Percentiles rank a stretch among this genome's conserved stretches.
These are phyloP conservation scores for Copromyces sp. DNA, from an alignment of 495 filamentous ascomycete species.

Conservation along the genomic window DNA sequence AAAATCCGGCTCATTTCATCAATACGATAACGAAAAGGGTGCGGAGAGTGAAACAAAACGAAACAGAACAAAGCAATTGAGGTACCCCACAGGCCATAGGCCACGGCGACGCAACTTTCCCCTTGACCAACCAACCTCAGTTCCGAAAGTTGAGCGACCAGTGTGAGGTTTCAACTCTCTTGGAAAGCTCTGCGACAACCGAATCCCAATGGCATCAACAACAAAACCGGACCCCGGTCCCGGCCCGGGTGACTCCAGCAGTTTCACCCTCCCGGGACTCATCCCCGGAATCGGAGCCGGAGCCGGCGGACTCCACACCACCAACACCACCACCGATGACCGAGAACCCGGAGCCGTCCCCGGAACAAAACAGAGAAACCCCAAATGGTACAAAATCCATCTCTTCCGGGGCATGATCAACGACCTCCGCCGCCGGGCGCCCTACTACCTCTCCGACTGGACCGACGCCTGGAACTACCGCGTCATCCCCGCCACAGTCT, in stretches of 20 bases:
- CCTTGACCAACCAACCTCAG: background rate
- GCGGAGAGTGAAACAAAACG: background rate
- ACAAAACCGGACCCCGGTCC: background rate
- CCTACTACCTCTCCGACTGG: constrained; percentile 73
- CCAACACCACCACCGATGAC: constrained; percentile 10
- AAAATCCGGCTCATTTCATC: background rate
- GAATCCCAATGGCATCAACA: background rate
- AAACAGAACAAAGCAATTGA: background rate
- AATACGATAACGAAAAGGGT: background rate
- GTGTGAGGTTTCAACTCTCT: background rate
- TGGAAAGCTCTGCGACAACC: background rate
- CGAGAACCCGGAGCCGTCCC: background rate
- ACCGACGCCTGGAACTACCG: constrained; percentile 78
- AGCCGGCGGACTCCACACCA: constrained; percentile 9
- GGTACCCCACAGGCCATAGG: background rate
- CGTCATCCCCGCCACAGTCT: constrained; percentile 68
- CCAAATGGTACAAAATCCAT: constrained; percentile 50
- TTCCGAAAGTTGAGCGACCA: background rate
- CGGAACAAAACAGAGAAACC: background rate
- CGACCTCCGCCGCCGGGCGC: constrained; percentile 60
- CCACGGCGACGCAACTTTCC: background rate
- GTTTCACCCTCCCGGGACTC: background rate
- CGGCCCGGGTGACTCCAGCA: constrained; percentile 5
- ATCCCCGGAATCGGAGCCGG: constrained; percentile 5
- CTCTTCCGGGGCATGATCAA: constrained; percentile 61